phyloP scores from a whole-genome alignment of 2,329 filamentous ascomycete genomes.

The Colletotrichum coccodes region DNA sequence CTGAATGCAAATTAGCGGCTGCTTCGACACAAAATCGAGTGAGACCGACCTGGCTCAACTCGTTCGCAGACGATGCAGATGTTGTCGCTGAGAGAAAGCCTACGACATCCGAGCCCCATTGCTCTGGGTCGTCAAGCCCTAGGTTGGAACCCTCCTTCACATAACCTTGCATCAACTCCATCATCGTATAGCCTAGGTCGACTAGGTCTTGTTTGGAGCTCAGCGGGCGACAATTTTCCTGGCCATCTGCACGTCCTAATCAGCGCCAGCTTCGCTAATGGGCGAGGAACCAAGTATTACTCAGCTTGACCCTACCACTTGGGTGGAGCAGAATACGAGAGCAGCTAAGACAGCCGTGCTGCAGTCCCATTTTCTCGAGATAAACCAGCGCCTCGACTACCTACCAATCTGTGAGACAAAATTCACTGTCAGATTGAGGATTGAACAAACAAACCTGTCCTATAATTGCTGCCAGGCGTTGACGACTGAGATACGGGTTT shows the following conservation, averaged over 20 bases:
- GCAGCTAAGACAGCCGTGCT: slow-evolving; percentile 3
- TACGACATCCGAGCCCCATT: slow-evolving; percentile 3
- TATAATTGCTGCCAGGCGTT: not conserved
- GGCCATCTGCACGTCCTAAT: not conserved
- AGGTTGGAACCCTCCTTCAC: not conserved
- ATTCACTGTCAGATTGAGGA: not conserved
- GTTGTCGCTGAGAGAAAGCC: slow-evolving; percentile 1
- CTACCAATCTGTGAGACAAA: not conserved
- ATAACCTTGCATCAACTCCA: slow-evolving; percentile 2
- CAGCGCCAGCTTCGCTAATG: not conserved
- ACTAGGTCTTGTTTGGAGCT: not conserved
- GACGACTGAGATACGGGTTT: not conserved
- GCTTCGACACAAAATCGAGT: not conserved
- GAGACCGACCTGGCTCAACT: not conserved
- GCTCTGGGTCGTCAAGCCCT: not conserved
- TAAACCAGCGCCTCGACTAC: not conserved
- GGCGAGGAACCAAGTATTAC: not conserved
- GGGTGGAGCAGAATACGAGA: not conserved
- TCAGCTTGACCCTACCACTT: slow-evolving; percentile 1
- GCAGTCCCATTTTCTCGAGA: slow-evolving; percentile 3
- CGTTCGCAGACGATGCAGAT: not conserved
- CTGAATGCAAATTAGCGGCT: not conserved
- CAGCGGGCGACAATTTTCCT: slow-evolving; percentile 1
- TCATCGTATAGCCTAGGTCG: not conserved
- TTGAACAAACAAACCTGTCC: not conserved